Percentiles rank a stretch among this genome's conserved stretches.
Evolutionary conservation across 2,329 filamentous ascomycete species (phyloP).

Genomic region (Sporothrix sp.): DNA sequence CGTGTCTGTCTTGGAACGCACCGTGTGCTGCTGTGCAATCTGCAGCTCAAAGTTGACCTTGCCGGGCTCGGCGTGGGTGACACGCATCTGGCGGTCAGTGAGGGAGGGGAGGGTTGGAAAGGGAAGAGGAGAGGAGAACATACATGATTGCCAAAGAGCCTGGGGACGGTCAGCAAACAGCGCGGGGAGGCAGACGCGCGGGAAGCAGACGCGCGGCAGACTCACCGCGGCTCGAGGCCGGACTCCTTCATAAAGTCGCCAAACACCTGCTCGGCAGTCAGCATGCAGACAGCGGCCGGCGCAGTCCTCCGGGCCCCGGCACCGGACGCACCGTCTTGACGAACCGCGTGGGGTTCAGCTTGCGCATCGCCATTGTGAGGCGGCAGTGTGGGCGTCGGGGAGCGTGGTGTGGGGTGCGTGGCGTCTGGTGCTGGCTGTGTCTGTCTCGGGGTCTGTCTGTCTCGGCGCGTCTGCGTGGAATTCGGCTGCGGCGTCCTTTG

Average conservation of each 20-base stretch:
- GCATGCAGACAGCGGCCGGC: neutral
- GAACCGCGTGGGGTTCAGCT: constrained; percentile 25
- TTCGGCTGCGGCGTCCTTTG: too few relatives aligned
- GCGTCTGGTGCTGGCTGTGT: neutral
- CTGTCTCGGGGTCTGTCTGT: too few relatives aligned
- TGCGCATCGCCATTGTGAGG: constrained; percentile 21
- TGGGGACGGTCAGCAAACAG: constrained; percentile 15
- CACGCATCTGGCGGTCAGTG: constrained; percentile 45
- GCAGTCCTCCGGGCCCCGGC: neutral
- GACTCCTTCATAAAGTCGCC: constrained; percentile 79
- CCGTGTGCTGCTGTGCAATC: constrained; percentile 65
- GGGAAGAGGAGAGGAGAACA: constrained; percentile 5
- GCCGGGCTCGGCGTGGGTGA: constrained; percentile 55
- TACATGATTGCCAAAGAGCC: constrained; percentile 34
- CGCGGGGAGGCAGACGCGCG: too few relatives aligned
- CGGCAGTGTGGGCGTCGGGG: neutral
- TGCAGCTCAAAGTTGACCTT: constrained; percentile 67
- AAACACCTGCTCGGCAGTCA: constrained; percentile 50
- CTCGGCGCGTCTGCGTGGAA: too few relatives aligned
- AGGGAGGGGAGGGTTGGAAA: too few relatives aligned
- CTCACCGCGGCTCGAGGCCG: constrained; percentile 77
- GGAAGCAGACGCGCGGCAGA: constrained; percentile 18
- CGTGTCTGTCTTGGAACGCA: too few relatives aligned
- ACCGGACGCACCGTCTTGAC: constrained; percentile 24
- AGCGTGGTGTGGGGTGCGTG: neutral